phyloP scores from a whole-genome alignment of 2,329 filamentous ascomycete genomes.

The Aspergillus sp. region DNA sequence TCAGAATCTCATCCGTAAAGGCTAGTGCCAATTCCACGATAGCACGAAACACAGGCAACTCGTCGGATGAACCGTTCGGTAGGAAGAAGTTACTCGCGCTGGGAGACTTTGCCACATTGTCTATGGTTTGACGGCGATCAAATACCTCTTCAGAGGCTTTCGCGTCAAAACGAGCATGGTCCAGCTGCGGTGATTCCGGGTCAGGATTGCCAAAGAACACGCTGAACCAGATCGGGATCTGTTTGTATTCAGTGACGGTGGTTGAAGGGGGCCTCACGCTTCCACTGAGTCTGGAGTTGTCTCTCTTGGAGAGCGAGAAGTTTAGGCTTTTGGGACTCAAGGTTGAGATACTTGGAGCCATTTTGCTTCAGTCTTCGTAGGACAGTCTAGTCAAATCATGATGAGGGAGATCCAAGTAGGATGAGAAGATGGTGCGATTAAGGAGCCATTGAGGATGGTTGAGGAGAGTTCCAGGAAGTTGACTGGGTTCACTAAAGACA shows the following conservation, averaged over 20 bases:
- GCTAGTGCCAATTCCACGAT: neutral
- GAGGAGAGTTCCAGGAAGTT: too few species aligned
- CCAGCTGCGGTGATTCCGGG: neutral
- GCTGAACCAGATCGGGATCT: conserved; percentile 3
- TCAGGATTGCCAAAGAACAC: conserved; percentile 2
- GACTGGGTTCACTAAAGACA: too few species aligned
- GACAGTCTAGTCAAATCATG: too few species aligned
- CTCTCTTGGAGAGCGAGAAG: too few species aligned
- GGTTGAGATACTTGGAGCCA: too few species aligned
- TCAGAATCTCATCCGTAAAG: neutral
- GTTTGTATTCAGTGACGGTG: neutral
- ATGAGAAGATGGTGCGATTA: too few species aligned
- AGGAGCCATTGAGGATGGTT: too few species aligned
- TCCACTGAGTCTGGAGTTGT: neutral
- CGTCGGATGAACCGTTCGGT: neutral
- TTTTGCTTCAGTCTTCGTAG: too few species aligned
- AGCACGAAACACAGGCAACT: neutral
- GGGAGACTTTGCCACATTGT: neutral
- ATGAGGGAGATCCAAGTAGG: too few species aligned
- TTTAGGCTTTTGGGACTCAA: too few species aligned
- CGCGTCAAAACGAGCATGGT: conserved; percentile 3
- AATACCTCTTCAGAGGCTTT: conserved; percentile 1
- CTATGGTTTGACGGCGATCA: neutral
- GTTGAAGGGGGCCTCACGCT: neutral
- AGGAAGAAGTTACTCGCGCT: neutral